Evolutionary conservation across 2,329 filamentous ascomycete genomes (phyloP).

Genomic region (Apiospora phragmitis): DNA sequence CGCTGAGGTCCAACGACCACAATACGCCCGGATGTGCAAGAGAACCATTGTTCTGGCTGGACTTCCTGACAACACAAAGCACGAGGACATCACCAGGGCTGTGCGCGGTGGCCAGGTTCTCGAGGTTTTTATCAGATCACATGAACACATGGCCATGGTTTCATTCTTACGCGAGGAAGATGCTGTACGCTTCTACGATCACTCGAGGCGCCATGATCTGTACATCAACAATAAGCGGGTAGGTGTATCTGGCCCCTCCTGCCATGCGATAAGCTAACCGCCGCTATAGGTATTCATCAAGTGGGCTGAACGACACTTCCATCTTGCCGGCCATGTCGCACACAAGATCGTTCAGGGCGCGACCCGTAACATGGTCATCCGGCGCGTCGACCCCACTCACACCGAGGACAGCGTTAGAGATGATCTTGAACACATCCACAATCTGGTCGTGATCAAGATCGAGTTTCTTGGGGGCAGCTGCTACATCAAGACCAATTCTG

Average conservation of each 20-base stretch:
- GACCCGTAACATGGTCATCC: conserved; percentile 73
- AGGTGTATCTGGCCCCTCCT: conserved; percentile 27
- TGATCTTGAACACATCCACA: conserved; percentile 82
- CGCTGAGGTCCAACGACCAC: conserved; percentile 20
- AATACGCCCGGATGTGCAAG: conserved; percentile 39
- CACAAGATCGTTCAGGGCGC: conserved; percentile 66
- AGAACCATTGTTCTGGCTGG: conserved; percentile 65
- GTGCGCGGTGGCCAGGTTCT: conserved; percentile 71
- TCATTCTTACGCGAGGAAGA: conserved; percentile 68
- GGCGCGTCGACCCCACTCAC: conserved; percentile 55
- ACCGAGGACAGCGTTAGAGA: conserved; percentile 66
- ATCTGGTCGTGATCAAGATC: conserved; percentile 69
- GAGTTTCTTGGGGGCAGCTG: conserved; percentile 59
- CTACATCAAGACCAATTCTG: conserved; percentile 74
- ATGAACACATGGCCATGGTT: conserved; percentile 62
- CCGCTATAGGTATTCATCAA: conserved; percentile 59
- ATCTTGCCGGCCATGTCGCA: conserved; percentile 61
- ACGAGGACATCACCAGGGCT: conserved; percentile 63
- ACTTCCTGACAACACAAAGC: conserved; percentile 61
- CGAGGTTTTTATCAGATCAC: conserved; percentile 62
- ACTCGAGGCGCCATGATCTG: conserved; percentile 65
- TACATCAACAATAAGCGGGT: conserved; percentile 70
- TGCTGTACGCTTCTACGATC: conserved; percentile 64
- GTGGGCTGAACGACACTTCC: conserved; percentile 73
- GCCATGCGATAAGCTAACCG: neutral